A percentile compares a stretch with the other conserved stretches of the same genome.
Conservation (phyloP, 2,329 filamentous ascomycete species). For the Dothidotthia symphoricarpi region DNA sequence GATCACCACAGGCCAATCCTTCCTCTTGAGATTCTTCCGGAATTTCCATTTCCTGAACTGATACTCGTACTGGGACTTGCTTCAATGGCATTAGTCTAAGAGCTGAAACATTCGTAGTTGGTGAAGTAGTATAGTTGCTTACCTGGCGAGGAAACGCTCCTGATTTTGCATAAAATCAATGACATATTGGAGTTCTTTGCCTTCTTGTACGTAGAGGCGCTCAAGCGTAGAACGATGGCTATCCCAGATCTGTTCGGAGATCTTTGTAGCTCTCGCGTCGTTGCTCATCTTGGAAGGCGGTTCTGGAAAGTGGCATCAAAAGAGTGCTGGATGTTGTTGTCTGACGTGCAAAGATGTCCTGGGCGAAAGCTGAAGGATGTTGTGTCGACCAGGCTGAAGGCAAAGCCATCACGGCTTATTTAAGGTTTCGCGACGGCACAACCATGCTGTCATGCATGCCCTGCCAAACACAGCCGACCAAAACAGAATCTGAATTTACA, state of each 20-base stretch:
- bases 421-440: neutral
- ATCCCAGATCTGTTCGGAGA: neutral
- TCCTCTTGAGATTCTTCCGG: constrained; percentile 4
- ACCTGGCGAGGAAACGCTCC: neutral
- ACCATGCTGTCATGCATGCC: neutral
- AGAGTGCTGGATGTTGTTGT: too few species aligned
- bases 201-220: constrained; percentile 1
- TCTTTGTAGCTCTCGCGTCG: neutral
- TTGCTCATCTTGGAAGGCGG: neutral
- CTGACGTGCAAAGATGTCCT: too few species aligned
- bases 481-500: neutral
- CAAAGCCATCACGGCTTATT: neutral
- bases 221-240: neutral
- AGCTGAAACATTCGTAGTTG: neutral
- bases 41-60: constrained; percentile 3
- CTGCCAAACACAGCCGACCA: too few species aligned
- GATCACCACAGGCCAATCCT: constrained; percentile 6
- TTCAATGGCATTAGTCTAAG: neutral
- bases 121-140: neutral
- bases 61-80: constrained; percentile 5
- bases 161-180: constrained; percentile 1
- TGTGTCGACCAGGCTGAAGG: neutral
- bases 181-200: neutral
- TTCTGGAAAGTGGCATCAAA: neutral
- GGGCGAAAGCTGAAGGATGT: neutral